Percentiles rank a stretch among this genome's conserved stretches.
Conservation (phyloP, 1,139 yeast genomes). For the Protomyces macrosporus region DNA sequence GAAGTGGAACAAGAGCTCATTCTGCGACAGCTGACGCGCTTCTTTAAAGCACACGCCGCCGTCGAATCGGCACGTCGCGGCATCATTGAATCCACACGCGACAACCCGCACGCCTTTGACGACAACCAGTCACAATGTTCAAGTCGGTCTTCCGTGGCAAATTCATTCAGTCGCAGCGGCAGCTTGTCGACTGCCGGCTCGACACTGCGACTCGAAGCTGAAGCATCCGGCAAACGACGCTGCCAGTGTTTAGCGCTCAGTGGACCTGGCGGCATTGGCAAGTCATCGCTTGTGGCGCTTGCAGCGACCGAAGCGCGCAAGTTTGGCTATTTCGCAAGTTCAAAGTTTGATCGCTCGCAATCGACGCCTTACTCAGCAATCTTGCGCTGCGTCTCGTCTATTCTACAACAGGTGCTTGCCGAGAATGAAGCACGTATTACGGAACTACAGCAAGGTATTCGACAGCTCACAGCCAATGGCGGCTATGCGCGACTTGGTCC, state of each 20-base stretch:
- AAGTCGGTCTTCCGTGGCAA: neutral
- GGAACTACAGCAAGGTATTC: constrained; percentile 8
- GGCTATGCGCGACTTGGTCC: constrained; percentile 25
- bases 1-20: constrained; percentile 24
- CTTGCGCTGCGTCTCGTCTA: constrained; percentile 21
- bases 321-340: constrained; percentile 28
- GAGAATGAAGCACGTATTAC: constrained; percentile 25
- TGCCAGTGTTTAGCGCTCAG: constrained; percentile 26
- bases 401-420: constrained; percentile 30
- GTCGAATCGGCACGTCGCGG: neutral
- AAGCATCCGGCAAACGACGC: neutral
- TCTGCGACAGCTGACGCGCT: constrained; percentile 13
- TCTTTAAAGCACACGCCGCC: neutral
- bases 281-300: constrained; percentile 25
- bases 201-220: neutral
- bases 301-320: constrained; percentile 26
- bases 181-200: neutral
- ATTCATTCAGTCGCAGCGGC: constrained; percentile 1
- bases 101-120: neutral
- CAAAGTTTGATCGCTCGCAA: neutral
- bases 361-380: constrained; percentile 28
- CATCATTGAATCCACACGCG: neutral
- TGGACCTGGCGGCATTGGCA: constrained; percentile 31
- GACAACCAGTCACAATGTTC: neutral
- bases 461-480: constrained; percentile 3